Evolutionary conservation across 352 stramenopile species (phyloP).

Genomic region (Globisporangium iwayamae): DNA sequence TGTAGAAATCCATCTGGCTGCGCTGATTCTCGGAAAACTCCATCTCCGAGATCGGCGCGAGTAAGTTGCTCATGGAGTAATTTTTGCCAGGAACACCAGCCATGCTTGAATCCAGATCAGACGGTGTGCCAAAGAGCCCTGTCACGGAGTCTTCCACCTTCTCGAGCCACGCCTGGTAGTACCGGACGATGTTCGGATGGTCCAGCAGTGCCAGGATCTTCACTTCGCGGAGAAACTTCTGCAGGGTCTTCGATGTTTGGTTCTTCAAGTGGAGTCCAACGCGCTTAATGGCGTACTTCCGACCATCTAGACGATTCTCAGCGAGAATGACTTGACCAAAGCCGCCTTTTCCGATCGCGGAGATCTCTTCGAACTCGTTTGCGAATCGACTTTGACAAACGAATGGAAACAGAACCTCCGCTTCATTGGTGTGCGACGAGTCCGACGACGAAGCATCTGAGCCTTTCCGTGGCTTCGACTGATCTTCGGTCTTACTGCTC

Average conservation of each 20-base stretch:
- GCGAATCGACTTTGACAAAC: slow-evolving; percentile 82
- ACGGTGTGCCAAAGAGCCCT: slow-evolving; percentile 19
- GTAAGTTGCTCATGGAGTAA: slow-evolving; percentile 73
- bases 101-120: slow-evolving; percentile 30
- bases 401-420: slow-evolving; percentile 77
- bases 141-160: slow-evolving; percentile 63
- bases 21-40: slow-evolving; percentile 58
- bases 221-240: slow-evolving; percentile 92
- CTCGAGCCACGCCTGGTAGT: slow-evolving; percentile 91
- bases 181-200: slow-evolving; percentile 92
- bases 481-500: slow-evolving; percentile 8
- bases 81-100: slow-evolving; percentile 34
- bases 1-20: slow-evolving; percentile 42
- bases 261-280: slow-evolving; percentile 81
- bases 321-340: slow-evolving; percentile 94
- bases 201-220: slow-evolving; percentile 90
- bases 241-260: slow-evolving; percentile 88
- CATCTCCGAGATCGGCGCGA: slow-evolving; percentile 64
- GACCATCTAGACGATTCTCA: slow-evolving; percentile 91
- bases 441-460: slow-evolving; percentile 55
- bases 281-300: slow-evolving; percentile 93
- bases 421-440: slow-evolving; percentile 44
- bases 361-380: slow-evolving; percentile 84
- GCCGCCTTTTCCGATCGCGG: slow-evolving; percentile 89
- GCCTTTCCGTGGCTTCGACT: slow-evolving; percentile 26